Base-by-base conservation (phyloP, 139 green algal genomes). In the Tetradesmus obliquus region DNA sequence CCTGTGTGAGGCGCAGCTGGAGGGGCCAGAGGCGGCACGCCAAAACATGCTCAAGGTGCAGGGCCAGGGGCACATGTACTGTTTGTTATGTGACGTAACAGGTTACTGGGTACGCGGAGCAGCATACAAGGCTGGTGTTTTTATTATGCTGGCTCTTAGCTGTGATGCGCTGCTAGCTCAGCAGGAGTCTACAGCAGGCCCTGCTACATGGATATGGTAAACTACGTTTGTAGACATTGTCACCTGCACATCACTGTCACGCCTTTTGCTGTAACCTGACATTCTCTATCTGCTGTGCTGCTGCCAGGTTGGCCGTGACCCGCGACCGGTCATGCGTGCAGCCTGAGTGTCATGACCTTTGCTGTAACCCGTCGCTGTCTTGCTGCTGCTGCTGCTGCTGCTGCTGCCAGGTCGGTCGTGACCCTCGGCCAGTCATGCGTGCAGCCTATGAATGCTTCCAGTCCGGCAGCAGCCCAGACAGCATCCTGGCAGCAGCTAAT, bases 371-470 rank as follows among this genome's bases (percentile, higher is more conserved):
- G 13, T 13, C 62, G 10, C 62, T 12, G 62, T 20, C 62, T 72
- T 17, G 24, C 22, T 84, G 2, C 82, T 51, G 54, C 24, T 87
- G 22, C 55, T 82, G 19, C 79, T 71, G 55, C 54, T 71, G 20
- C 15, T 88, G 4, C 24, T 15, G 79, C 8, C 92, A 97, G 93
- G 95, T 97, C 2, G 97, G 97, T 0, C 88, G 94, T 1, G 97
- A 99, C 89, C 66, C 95, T 0, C 92, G 97, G 8, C 96, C 95
- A 1, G 94, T 98, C 2, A 99, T 99, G 97, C 93, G 96, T 0
- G 94, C 94, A 5, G 96, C 95, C 4, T 96, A 95, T 58, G 92
- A 95, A 55, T 94, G 93, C 55, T 98, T 96, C 88, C 79, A 72
- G 17, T 88, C 88, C 71, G 92, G 93, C 71, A 84, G 71, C 57